Evolutionary conservation across 768 basidiomycete species (phyloP), one percentile per base, ranked within the genome.

Genomic region (Myochromella boudieri): DNA sequence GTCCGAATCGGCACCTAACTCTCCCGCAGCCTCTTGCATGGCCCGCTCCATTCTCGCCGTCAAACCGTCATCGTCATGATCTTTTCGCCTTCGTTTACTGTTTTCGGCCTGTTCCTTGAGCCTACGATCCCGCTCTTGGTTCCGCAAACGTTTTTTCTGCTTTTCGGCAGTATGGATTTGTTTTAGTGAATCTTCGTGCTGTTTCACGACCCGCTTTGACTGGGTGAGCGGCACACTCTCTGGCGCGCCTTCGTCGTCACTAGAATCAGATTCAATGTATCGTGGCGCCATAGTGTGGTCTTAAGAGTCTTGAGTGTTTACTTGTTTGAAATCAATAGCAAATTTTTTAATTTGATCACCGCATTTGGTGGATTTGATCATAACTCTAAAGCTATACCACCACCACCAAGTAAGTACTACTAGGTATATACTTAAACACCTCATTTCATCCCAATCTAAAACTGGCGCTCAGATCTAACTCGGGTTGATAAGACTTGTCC

Each of bases 211-310:
- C 36, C 46, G 42, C 28, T 43, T 61, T 3, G 60, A 59, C 36
- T 61, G 55, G 7, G 49, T 31, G 21, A 61, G 54, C 27, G 60
- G 53, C 17, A 59, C 26, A 29, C 34, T 43, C 42, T 61, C 60
- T 18, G 60, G 60, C 26, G 43, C 52, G 24, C 55, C 60, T 28
- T 52, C 54, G n/a, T 59, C 57, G n/a, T 52, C 53, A 38, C 55
- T 54, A n/a, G 58, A 54, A 26, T 37, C 33, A 34, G 37, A 48
- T 18, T 41, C 42, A 38, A 37, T 33, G 28, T 32, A 29, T 37
- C 31, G 26, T 31, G 41, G 46, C 27, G 51, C 42, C 55, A 54
- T 55, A 14, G 6, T 37, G 33, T 2, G 25, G n/a, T 33, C 14
- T 36, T n/a, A 20, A 6, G 6, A 24, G 29, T 15, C 9, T 8